Base-by-base conservation (phyloP, 257 asterid species). In the Solanum tacnaense region DNA sequence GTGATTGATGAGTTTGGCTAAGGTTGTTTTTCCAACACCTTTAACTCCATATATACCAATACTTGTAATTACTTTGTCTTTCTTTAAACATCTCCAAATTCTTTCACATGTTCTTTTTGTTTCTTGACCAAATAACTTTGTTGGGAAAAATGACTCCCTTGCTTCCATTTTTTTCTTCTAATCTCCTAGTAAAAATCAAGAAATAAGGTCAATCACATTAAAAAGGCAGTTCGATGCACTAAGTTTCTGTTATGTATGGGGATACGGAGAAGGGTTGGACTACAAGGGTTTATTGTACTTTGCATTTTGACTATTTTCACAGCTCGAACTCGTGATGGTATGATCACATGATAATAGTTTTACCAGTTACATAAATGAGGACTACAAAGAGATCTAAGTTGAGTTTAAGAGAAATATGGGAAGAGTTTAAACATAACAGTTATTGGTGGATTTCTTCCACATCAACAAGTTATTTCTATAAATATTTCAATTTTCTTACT, bases 21-120 rank as follows among this genome's bases (percentile, higher is more conserved):
- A 36, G 13, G 87, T 67, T 25, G 92, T 90, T 83, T 88, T 88
- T 29, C 92, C 92, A 7, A 84, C 88, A 29, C 91, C 89, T 16
- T 32, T 49, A 62, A 89, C 73, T 52, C 92, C 91, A 84, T 89
- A 90, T 68, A 90, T 85, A 82, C 91, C 92, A 70, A 88, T 81
- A 20, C 65, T 38, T 71, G 44, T 41, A 65, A 75, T 52, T 0
- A 52, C 67, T 13, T 34, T 76, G 56, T 68, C 88, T 73, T 88
- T 84, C 86, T 68, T 86, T 38, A 90, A 84, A 75, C 90, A 83
- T 6, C 35, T 11, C 91, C 88, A 90, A 76, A 90, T 83, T 46
- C 75, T 68, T 27, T 67, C 65, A 46, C 83, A 81, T 52, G 87
- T 90, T 32, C 73, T 56, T 72, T 84, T 87, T 56, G 87, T 60